Conservation (phyloP, 129 eudicot genomes). For the Dittrichia graveolens region DNA sequence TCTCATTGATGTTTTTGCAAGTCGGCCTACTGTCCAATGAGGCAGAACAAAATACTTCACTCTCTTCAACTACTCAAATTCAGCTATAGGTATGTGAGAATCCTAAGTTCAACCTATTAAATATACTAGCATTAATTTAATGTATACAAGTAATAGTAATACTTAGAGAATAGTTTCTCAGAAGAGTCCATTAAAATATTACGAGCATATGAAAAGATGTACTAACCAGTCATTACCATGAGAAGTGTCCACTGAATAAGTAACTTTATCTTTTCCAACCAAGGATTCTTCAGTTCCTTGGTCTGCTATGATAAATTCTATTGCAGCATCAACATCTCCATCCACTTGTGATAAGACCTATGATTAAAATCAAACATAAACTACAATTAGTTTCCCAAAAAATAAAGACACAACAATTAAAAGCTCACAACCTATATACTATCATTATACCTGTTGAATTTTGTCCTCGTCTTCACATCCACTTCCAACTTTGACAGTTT, state of each 20-base stretch:
- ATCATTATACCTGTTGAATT: constrained; percentile 61
- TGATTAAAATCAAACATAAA: constrained; percentile 2
- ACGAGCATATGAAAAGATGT: constrained; percentile 34
- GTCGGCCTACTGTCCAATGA: not conserved
- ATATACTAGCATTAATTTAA: not conserved
- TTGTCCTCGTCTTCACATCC: constrained; percentile 65
- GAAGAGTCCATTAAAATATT: constrained; percentile 4
- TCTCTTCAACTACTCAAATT: not conserved
- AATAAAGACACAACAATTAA: not conserved
- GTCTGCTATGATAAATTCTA: constrained; percentile 78
- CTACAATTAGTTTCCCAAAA: not conserved
- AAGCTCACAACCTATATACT: not conserved
- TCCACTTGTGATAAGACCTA: constrained; percentile 68
- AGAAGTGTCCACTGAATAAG: constrained; percentile 38
- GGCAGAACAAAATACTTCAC: not conserved
- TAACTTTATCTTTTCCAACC: constrained; percentile 35
- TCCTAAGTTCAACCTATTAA: no score
- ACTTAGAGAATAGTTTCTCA: not conserved
- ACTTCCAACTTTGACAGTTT: constrained; percentile 76
- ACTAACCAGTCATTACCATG: constrained; percentile 64
- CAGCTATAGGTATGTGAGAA: no score
- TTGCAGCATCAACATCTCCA: constrained; percentile 87
- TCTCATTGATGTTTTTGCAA: not conserved
- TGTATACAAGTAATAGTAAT: not conserved
- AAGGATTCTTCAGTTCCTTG: constrained; percentile 50